phyloP scores from a whole-genome alignment of 2,329 filamentous ascomycete genomes.

The Ophiosphaerella korrae region DNA sequence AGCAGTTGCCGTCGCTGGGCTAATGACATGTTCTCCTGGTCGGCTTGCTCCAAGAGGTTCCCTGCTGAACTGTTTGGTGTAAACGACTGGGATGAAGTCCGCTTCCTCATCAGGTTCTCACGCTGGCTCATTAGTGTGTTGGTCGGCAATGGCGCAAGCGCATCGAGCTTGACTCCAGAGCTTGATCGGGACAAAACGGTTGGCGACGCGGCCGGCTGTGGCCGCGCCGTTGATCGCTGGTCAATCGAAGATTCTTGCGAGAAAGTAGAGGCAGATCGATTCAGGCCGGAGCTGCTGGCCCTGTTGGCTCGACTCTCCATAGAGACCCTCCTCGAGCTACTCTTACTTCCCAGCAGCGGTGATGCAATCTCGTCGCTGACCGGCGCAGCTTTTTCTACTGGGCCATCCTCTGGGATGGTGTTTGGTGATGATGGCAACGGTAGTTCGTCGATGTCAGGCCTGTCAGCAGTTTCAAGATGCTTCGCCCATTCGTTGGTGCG shows the following conservation, averaged over 20 bases:
- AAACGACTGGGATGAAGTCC: slow-evolving; percentile 47
- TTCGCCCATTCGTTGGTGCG: slow-evolving; percentile 97
- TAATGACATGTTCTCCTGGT: slow-evolving; percentile 71
- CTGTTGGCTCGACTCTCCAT: slow-evolving; percentile 23
- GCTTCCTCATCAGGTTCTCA: slow-evolving; percentile 56
- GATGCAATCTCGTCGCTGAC: slow-evolving; percentile 34
- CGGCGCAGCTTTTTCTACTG: slow-evolving; percentile 62
- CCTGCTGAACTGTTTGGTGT: slow-evolving; percentile 35
- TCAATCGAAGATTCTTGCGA: slow-evolving; percentile 26
- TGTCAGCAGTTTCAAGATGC: slow-evolving; percentile 78
- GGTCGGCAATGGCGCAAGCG: slow-evolving; percentile 33
- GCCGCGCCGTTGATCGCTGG: slow-evolving; percentile 18
- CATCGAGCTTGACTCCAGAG: slow-evolving; percentile 18
- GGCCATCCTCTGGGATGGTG: slow-evolving; percentile 43
- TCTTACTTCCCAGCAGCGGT: slow-evolving; percentile 22
- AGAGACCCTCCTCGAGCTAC: slow-evolving; percentile 33
- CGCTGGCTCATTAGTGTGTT: slow-evolving; percentile 60
- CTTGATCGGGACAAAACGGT: slow-evolving; percentile 26
- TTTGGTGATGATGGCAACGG: slow-evolving; percentile 54
- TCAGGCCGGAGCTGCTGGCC: slow-evolving; percentile 20
- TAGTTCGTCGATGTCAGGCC: slow-evolving; percentile 68
- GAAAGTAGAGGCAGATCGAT: slow-evolving; percentile 29
- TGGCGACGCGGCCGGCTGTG: slow-evolving; percentile 21
- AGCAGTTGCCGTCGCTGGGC: slow-evolving; percentile 61
- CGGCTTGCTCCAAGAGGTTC: slow-evolving; percentile 28